phyloP scores from a whole-genome alignment of 768 basidiomycete genomes.

The Lactarius evosmus region DNA sequence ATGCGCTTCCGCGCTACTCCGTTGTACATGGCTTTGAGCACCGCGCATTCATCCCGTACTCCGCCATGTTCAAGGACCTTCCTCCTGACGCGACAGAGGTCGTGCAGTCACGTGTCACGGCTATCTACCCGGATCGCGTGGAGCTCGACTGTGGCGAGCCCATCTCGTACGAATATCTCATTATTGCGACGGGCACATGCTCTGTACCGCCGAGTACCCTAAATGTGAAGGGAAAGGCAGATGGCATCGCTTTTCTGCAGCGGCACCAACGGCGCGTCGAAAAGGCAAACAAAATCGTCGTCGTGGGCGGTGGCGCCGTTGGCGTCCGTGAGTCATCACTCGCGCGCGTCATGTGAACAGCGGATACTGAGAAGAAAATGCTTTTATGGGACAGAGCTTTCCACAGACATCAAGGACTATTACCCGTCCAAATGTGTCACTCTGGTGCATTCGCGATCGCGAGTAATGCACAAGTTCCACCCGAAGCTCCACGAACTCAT shows the following conservation, averaged over 20 bases:
- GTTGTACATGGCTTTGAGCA: conserved; percentile 32
- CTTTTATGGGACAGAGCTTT: conserved; percentile 28
- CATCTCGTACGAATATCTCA: conserved; percentile 37
- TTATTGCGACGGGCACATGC: conserved; percentile 38
- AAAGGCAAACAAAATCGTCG: conserved; percentile 34
- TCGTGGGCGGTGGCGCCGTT: conserved; percentile 41
- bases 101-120: conserved; percentile 28
- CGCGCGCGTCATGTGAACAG: neutral
- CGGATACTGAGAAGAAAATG: neutral
- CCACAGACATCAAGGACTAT: conserved; percentile 31
- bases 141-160: conserved; percentile 29
- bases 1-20: conserved; percentile 37
- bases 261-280: conserved; percentile 36
- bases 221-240: conserved; percentile 29
- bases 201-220: conserved; percentile 26
- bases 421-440: conserved; percentile 31
- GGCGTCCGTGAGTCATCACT: conserved; percentile 35
- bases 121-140: conserved; percentile 29
- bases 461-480: conserved; percentile 32
- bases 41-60: conserved; percentile 38
- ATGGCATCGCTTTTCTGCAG: conserved; percentile 31
- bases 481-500: conserved; percentile 31
- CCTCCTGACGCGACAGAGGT: conserved; percentile 31
- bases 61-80: conserved; percentile 28
- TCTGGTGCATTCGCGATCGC: conserved; percentile 31